Conservation (phyloP, 106 monocot species). For the Chionographis japonica region DNA sequence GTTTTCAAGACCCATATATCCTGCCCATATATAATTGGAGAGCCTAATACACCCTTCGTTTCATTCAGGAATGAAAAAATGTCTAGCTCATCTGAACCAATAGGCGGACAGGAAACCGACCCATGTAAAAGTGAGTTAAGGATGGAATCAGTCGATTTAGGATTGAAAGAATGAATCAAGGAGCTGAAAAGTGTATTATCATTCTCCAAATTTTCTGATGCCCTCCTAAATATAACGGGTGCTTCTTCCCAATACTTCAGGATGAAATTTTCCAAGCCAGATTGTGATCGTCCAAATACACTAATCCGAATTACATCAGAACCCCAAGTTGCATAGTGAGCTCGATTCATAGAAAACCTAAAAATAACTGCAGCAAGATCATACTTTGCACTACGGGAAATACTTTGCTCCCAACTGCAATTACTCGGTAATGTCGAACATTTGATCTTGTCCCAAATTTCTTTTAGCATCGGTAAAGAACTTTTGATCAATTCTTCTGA, state of each 20-base stretch:
- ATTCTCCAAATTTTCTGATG: constrained; percentile 12
- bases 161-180: constrained; percentile 31
- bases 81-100: constrained; percentile 75
- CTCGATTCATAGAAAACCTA: constrained; percentile 59
- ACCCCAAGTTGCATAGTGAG: constrained; percentile 10
- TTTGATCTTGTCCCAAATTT: constrained; percentile 18
- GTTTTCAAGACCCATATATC: constrained; percentile 73
- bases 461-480: constrained; percentile 30
- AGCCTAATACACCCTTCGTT: constrained; percentile 40
- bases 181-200: constrained; percentile 31
- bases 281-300: constrained; percentile 49
- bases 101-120: constrained; percentile 61
- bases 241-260: constrained; percentile 58
- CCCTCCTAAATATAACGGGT: constrained; percentile 33
- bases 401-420: background rate
- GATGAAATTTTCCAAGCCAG: constrained; percentile 47
- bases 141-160: constrained; percentile 14
- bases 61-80: constrained; percentile 57
- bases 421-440: constrained; percentile 5
- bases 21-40: constrained; percentile 53
- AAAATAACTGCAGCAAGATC: constrained; percentile 70
- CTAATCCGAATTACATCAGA: constrained; percentile 22
- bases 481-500: constrained; percentile 20
- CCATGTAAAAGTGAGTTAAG: constrained; percentile 38
- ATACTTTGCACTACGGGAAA: constrained; percentile 14